A percentile compares a stretch with the other conserved stretches of the same genome.
Evolutionary conservation across 2,329 filamentous ascomycete species (phyloP).

Genomic region (Nemania sp.): DNA sequence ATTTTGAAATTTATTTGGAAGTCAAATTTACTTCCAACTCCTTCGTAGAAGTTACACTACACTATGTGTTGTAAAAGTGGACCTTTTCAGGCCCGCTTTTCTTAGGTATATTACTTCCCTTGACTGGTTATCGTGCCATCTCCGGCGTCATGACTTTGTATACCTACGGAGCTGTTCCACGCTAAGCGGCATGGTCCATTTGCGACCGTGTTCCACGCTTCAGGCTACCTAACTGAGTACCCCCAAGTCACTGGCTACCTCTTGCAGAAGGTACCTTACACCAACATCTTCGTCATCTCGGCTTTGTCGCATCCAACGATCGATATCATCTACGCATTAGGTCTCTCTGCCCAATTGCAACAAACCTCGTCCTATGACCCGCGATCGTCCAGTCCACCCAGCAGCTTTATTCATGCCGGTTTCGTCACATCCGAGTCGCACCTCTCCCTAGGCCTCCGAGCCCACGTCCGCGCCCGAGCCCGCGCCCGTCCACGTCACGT

Average conservation of each 20-base stretch:
- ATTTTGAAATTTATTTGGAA: too few species aligned
- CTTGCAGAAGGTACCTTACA: too few species aligned
- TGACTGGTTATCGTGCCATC: not conserved
- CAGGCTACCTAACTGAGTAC: too few species aligned
- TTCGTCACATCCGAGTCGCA: constrained; percentile 29
- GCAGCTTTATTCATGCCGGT: constrained; percentile 33
- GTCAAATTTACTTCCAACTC: too few species aligned
- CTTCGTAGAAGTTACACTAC: too few species aligned
- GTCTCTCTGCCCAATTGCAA: constrained; percentile 19
- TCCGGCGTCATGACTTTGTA: constrained; percentile 19
- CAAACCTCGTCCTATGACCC: not conserved
- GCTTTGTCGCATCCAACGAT: constrained; percentile 1
- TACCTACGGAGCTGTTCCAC: not conserved
- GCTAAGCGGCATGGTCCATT: too few species aligned
- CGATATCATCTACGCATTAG: not conserved
- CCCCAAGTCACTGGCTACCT: too few species aligned
- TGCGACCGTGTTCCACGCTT: too few species aligned
- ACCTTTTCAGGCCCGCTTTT: not conserved
- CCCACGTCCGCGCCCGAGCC: constrained; percentile 32
- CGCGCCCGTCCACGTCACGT: constrained; percentile 24
- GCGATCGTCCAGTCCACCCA: constrained; percentile 3
- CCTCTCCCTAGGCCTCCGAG: constrained; percentile 30
- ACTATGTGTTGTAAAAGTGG: too few species aligned
- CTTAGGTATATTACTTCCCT: not conserved
- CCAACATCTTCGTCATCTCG: not conserved